Conservation (phyloP, 2,329 filamentous ascomycete genomes). For the Venturia nashicola region DNA sequence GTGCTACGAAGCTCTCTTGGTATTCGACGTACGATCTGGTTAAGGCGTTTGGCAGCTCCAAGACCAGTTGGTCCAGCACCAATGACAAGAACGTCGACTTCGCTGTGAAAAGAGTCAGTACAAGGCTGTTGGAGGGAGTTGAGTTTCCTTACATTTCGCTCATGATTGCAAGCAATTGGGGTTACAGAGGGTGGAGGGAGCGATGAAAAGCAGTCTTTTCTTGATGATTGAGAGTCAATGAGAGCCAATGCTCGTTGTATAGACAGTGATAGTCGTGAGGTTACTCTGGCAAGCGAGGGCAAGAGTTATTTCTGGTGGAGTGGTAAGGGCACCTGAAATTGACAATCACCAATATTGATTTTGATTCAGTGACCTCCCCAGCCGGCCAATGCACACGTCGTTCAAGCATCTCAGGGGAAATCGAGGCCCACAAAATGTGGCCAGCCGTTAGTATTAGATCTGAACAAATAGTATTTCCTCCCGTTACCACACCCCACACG, state of each 20-base stretch:
- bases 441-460: not conserved
- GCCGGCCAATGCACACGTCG: not conserved
- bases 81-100: constrained; percentile 95
- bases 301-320: not conserved
- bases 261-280: not conserved
- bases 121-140: not conserved
- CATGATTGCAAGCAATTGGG: not conserved
- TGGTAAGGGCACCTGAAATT: not conserved
- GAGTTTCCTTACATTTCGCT: not conserved
- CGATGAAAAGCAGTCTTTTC: not conserved
- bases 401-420: not conserved
- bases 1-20: not conserved
- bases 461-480: not conserved
- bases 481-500: not conserved
- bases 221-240: no score
- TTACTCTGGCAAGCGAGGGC: no score
- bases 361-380: not conserved
- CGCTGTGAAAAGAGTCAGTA: constrained; percentile 35
- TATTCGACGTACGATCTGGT: constrained; percentile 71
- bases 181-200: not conserved
- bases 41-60: constrained; percentile 92
- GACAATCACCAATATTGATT: not conserved
- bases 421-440: not conserved
- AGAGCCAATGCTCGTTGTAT: not conserved
- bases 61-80: constrained; percentile 95